A percentile compares a stretch with the other conserved stretches of the same genome.
These are phyloP conservation scores for Suillus variegatus DNA, from an alignment of 768 basidiomycete genomes.

Conservation along the genomic window DNA sequence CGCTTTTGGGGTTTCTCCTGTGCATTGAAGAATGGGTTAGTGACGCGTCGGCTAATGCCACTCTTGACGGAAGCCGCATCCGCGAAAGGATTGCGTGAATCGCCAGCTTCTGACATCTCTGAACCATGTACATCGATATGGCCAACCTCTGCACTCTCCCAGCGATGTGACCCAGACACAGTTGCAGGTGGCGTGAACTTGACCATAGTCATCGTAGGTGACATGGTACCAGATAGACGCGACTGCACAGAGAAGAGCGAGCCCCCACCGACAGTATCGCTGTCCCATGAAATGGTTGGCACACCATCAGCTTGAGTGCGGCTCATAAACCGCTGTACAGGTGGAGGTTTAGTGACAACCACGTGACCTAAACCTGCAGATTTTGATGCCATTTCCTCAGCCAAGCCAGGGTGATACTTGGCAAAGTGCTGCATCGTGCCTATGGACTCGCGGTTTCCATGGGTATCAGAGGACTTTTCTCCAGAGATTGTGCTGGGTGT, in stretches of 20 bases:
- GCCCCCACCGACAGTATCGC: constrained; percentile 43
- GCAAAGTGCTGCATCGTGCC: constrained; percentile 47
- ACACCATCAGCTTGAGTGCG: constrained; percentile 40
- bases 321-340: constrained; percentile 46
- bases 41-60: constrained; percentile 9
- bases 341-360: constrained; percentile 23
- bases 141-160: constrained; percentile 72
- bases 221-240: constrained; percentile 46
- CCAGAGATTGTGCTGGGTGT: constrained; percentile 54
- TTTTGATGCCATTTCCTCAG: constrained; percentile 50
- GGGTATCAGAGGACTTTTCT: constrained; percentile 44
- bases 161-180: constrained; percentile 51
- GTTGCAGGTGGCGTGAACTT: constrained; percentile 65
- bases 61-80: constrained; percentile 21
- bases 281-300: constrained; percentile 52
- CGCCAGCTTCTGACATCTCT: constrained; percentile 2
- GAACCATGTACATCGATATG: constrained; percentile 35
- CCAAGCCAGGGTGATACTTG: constrained; percentile 58
- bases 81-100: constrained; percentile 28
- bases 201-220: constrained; percentile 51
- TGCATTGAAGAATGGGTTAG: constrained; percentile 46
- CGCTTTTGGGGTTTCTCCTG: constrained; percentile 35
- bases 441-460: constrained; percentile 30
- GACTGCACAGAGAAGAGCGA: constrained; percentile 53
- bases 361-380: constrained; percentile 25